Conservation (phyloP, 306 rosid species). For the Casuarina cunninghamiana region DNA sequence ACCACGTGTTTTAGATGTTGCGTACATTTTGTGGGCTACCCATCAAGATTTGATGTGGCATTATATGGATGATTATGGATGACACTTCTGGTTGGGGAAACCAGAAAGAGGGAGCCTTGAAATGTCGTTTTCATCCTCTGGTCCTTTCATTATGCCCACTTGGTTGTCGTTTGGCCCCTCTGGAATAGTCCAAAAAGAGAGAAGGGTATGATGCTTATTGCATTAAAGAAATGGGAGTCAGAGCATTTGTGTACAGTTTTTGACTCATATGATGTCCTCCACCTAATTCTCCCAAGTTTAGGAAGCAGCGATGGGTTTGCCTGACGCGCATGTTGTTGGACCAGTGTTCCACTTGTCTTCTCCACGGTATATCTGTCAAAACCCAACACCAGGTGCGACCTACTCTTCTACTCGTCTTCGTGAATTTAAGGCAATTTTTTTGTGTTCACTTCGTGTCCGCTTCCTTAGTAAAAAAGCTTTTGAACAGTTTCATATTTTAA, state of each 20-base stretch:
- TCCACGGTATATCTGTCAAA: no score
- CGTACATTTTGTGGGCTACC: neutral
- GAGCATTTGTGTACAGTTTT: neutral
- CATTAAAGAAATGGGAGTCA: neutral
- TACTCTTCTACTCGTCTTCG: no score
- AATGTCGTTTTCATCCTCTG: slow-evolving; percentile 28
- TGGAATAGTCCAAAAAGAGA: neutral
- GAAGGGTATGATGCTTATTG: neutral
- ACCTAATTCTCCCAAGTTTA: neutral
- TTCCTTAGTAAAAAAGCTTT: no score
- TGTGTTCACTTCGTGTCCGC: no score
- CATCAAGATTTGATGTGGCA: neutral
- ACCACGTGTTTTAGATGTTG: neutral
- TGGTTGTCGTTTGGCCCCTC: neutral
- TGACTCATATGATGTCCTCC: neutral
- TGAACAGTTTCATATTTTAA: no score
- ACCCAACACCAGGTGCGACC: no score
- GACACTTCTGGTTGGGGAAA: slow-evolving; percentile 19
- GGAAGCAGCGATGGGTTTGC: neutral
- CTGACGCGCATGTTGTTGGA: neutral
- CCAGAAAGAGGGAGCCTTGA: neutral
- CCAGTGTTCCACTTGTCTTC: neutral
- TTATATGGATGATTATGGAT: neutral
- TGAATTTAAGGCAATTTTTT: no score
- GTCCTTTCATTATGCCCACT: neutral